These are phyloP conservation scores for Tanacetum coccineum DNA, from an alignment of 129 eudicot species.

Conservation along the genomic window DNA sequence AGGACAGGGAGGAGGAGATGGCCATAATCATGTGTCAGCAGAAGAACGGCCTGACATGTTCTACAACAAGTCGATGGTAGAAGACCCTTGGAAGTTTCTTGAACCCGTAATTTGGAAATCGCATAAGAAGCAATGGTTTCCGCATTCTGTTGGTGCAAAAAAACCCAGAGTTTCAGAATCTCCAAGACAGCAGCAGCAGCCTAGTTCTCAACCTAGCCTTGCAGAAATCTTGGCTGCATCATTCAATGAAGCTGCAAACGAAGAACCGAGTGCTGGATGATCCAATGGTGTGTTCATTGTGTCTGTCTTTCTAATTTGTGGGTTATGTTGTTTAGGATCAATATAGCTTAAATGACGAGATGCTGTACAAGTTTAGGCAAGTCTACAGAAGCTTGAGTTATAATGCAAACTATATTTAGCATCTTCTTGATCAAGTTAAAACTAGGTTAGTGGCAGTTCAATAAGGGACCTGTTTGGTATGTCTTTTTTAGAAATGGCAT, in stretches of 20 bases:
- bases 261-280: constrained; percentile 22
- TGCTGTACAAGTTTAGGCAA: neutral
- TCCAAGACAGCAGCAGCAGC: constrained; percentile 22
- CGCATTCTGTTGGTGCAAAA: constrained; percentile 41
- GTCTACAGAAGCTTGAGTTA: neutral
- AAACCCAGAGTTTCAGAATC: constrained; percentile 43
- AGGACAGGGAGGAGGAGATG: constrained; percentile 39
- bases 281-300: no score
- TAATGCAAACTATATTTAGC: no score
- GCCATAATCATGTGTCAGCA: constrained; percentile 43
- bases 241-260: constrained; percentile 39
- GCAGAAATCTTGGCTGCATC: constrained; percentile 84
- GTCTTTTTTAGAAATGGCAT: no score
- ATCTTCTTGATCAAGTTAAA: no score
- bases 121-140: constrained; percentile 38
- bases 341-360: neutral
- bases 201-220: constrained; percentile 55
- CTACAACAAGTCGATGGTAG: constrained; percentile 71
- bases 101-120: constrained; percentile 57
- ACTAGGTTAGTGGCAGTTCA: no score
- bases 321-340: neutral
- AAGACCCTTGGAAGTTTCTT: constrained; percentile 81
- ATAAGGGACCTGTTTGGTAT: no score
- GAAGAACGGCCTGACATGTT: constrained; percentile 49
- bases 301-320: neutral